Evolutionary conservation across 164 flowering plant species (phyloP).

Genomic region (Chimonanthus salicifolius): DNA sequence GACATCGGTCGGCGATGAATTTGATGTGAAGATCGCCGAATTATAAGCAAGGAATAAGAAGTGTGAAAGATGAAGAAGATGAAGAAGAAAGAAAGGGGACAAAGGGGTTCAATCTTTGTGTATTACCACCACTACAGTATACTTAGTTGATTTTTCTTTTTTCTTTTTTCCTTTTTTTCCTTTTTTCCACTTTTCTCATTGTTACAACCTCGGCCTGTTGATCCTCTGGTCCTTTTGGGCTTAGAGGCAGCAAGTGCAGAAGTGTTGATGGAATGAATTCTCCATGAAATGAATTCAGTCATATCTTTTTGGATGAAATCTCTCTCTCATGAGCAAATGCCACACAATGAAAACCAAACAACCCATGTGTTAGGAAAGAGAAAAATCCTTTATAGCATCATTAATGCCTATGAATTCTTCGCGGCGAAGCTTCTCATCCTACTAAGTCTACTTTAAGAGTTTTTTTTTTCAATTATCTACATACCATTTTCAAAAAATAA

Average conservation of each 20-base stretch:
- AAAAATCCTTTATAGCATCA: background rate
- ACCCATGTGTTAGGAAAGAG: background rate
- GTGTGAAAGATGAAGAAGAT: too few relatives aligned
- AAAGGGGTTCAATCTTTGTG: background rate
- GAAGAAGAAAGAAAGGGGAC: background rate
- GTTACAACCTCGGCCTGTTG: conserved; percentile 19
- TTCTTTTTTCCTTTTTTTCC: background rate
- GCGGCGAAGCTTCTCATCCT: background rate
- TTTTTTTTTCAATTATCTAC: background rate
- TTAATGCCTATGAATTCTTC: background rate
- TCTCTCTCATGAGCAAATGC: background rate
- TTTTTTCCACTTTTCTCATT: background rate
- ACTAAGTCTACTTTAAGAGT: background rate
- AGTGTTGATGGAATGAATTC: background rate
- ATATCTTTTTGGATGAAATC: background rate
- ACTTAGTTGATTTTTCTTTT: background rate
- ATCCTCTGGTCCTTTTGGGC: conserved; percentile 1
- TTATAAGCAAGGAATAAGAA: too few relatives aligned
- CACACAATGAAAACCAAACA: background rate
- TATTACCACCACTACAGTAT: background rate
- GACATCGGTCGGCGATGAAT: too few relatives aligned
- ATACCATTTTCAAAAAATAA: background rate
- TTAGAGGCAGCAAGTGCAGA: conserved; percentile 1
- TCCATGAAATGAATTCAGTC: background rate
- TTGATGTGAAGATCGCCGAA: background rate